Percentiles rank a stretch among this genome's conserved stretches.
Evolutionary conservation across 1,284 basidiomycete species (phyloP).

Genomic region (Moniliella sp.): DNA sequence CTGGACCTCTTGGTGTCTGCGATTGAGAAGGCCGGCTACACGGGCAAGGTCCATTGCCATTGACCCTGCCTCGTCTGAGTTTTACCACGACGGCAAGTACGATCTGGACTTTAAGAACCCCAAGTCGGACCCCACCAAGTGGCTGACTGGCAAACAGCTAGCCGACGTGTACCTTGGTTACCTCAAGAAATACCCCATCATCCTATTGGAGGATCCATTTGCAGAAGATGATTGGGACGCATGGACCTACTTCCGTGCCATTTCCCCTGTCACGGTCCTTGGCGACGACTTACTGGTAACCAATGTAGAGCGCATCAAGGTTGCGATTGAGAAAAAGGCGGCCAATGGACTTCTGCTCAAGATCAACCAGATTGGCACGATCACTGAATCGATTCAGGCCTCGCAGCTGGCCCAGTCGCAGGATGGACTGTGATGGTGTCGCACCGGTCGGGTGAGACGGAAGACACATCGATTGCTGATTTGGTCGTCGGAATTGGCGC

Average conservation of each 20-base stretch:
- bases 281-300: conserved; percentile 97
- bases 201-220: conserved; percentile 96
- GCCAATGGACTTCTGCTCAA: conserved; percentile 97
- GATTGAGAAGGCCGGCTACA: conserved; percentile 91
- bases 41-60: conserved; percentile 96
- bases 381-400: conserved; percentile 92
- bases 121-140: conserved; percentile 84
- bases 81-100: conserved; percentile 99
- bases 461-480: conserved; percentile 62
- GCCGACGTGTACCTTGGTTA: conserved; percentile 64
- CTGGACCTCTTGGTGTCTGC: conserved; percentile 86
- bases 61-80: conserved; percentile 96
- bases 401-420: conserved; percentile 88
- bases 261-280: conserved; percentile 50
- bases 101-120: conserved; percentile 99
- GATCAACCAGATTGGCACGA: conserved; percentile 83
- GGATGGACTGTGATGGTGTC: conserved; percentile 99
- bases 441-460: conserved; percentile 74
- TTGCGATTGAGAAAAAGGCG: conserved; percentile 96
- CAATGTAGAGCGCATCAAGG: conserved; percentile 92
- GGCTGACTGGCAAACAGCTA: conserved; percentile 77
- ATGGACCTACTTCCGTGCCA: conserved; percentile 63
- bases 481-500: conserved; percentile 76
- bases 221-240: conserved; percentile 99
- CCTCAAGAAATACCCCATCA: conserved; percentile 36